phyloP scores from a whole-genome alignment of 768 basidiomycete species.

The Polyporus arcularius region DNA sequence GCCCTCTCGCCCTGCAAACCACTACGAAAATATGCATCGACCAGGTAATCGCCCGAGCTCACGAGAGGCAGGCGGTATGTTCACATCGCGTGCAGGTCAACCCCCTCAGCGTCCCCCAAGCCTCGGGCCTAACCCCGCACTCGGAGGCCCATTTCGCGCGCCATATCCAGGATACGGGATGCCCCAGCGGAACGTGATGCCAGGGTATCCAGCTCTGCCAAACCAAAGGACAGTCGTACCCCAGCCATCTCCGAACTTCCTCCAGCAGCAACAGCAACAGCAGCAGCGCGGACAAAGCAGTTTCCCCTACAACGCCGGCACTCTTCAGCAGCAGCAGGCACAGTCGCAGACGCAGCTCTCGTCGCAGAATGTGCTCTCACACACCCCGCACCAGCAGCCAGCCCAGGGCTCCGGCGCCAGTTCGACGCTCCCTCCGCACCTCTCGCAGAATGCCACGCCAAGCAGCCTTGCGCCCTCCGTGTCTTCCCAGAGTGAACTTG shows the following conservation, averaged over 20 bases:
- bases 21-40: conserved; percentile 34
- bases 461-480: conserved; percentile 50
- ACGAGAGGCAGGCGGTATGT: conserved; percentile 18
- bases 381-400: conserved; percentile 40
- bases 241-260: conserved; percentile 62
- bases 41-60: conserved; percentile 32
- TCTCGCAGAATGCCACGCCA: conserved; percentile 51
- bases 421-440: conserved; percentile 55
- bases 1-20: conserved; percentile 4
- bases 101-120: conserved; percentile 81
- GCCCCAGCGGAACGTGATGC: conserved; percentile 60
- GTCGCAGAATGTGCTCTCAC: conserved; percentile 27
- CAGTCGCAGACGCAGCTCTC: conserved; percentile 32
- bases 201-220: conserved; percentile 57
- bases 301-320: conserved; percentile 65
- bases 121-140: conserved; percentile 62
- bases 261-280: conserved; percentile 49
- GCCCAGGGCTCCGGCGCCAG: conserved; percentile 52
- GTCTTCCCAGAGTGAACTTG: conserved; percentile 72
- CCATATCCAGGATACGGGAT: conserved; percentile 56
- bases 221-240: conserved; percentile 64
- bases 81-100: conserved; percentile 54
- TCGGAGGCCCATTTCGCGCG: conserved; percentile 64
- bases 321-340: conserved; percentile 54
- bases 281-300: conserved; percentile 64